phyloP scores from a whole-genome alignment of 2,329 filamentous ascomycete genomes.

The Pseudogymnoascus sp. region DNA sequence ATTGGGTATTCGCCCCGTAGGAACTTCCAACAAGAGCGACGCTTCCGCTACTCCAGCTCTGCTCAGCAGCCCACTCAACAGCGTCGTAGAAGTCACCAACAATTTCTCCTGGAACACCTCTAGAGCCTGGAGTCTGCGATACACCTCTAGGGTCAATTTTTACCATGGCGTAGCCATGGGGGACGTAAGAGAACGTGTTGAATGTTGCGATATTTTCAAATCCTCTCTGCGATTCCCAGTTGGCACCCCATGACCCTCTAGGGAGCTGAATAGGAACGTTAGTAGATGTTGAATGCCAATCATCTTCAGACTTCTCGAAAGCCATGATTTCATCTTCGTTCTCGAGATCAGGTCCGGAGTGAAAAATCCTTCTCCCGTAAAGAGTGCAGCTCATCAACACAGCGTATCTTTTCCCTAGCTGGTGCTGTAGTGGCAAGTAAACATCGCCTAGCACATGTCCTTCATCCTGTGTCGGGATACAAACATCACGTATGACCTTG shows the following conservation, averaged over 20 bases:
- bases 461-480: too few species aligned
- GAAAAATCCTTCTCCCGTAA: conserved; percentile 6
- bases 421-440: too few species aligned
- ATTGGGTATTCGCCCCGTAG: conserved; percentile 19
- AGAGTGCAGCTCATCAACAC: too few species aligned
- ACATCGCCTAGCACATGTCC: too few species aligned
- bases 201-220: conserved; percentile 15
- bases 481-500: too few species aligned
- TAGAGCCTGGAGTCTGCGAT: too few species aligned
- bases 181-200: conserved; percentile 12
- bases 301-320: conserved; percentile 13
- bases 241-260: not conserved
- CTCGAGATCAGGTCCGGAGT: conserved; percentile 12
- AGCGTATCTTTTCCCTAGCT: too few species aligned
- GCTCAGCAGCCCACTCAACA: conserved; percentile 25
- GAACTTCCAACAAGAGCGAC: conserved; percentile 30
- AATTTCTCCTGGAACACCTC: too few species aligned
- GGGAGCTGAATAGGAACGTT: conserved; percentile 7
- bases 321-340: conserved; percentile 11
- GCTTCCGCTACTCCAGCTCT: conserved; percentile 29
- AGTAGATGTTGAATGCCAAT: conserved; percentile 12
- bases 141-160: too few species aligned
- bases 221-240: conserved; percentile 5
- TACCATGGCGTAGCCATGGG: too few species aligned
- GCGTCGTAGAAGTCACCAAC: conserved; percentile 22